Percentiles rank a stretch among this genome's conserved stretches.
Conservation (phyloP, 495 filamentous ascomycete species). For the Aspergillus avenaceus region DNA sequence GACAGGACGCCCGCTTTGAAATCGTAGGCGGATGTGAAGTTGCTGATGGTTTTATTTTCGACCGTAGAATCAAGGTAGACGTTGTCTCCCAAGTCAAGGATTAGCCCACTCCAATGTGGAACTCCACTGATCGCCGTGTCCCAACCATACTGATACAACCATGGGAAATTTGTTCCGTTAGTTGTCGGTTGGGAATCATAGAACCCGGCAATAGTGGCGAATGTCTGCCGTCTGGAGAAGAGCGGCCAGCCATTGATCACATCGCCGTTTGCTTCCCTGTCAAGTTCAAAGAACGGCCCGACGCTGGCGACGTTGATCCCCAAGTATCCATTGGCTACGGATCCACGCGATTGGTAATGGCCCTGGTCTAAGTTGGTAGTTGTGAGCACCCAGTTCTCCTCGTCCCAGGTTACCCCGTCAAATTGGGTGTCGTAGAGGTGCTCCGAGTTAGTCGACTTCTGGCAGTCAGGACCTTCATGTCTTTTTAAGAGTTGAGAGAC, state of each 20-base stretch:
- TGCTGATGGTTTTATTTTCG: slow-evolving; percentile 51
- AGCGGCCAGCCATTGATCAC: slow-evolving; percentile 74
- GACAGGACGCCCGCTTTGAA: slow-evolving; percentile 58
- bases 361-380: slow-evolving; percentile 54
- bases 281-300: slow-evolving; percentile 68
- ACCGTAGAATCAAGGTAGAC: slow-evolving; percentile 59
- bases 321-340: slow-evolving; percentile 60
- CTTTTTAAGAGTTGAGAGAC: slow-evolving; percentile 4
- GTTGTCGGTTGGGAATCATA: slow-evolving; percentile 60
- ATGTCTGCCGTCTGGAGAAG: slow-evolving; percentile 61
- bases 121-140: slow-evolving; percentile 73
- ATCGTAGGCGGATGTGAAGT: slow-evolving; percentile 60
- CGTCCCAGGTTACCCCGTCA: slow-evolving; percentile 56
- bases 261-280: slow-evolving; percentile 44
- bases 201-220: slow-evolving; percentile 73
- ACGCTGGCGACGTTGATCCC: slow-evolving; percentile 58
- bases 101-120: slow-evolving; percentile 63
- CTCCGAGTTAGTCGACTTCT: neutral
- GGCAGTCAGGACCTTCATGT: neutral
- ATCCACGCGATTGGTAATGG: slow-evolving; percentile 59
- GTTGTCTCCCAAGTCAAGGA: slow-evolving; percentile 53
- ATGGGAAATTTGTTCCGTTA: slow-evolving; percentile 65
- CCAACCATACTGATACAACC: slow-evolving; percentile 67
- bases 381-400: slow-evolving; percentile 56
- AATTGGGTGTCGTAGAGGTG: slow-evolving; percentile 46